These are phyloP conservation scores for Sequoiadendron giganteum DNA, from an alignment of 75 land plant species.

Conservation along the genomic window DNA sequence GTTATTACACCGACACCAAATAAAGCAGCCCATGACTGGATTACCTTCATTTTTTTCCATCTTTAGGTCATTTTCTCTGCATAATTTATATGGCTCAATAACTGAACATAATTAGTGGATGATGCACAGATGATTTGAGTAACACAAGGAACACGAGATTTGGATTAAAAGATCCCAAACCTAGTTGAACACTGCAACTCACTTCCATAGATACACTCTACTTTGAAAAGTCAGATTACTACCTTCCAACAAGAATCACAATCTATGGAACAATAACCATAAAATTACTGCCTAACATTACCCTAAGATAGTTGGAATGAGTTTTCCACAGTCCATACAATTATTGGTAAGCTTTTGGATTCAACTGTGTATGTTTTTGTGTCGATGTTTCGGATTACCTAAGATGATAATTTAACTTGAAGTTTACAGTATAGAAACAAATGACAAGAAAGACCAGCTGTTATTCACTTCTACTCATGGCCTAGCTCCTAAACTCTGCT, in stretches of 20 bases:
- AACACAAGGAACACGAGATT: not conserved
- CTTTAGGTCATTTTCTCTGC: not conserved
- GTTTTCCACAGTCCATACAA: too few species aligned
- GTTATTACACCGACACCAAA: not conserved
- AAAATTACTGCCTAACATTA: not conserved
- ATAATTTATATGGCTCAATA: not conserved
- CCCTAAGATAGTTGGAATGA: too few species aligned
- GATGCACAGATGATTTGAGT: not conserved
- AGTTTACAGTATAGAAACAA: too few species aligned
- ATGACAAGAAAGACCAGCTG: too few species aligned
- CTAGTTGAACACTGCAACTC: not conserved
- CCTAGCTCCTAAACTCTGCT: too few species aligned
- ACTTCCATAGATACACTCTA: not conserved
- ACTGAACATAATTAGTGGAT: not conserved
- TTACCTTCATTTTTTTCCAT: not conserved
- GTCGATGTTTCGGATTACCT: too few species aligned
- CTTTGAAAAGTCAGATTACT: not conserved
- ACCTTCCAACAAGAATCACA: not conserved
- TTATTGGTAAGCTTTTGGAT: too few species aligned
- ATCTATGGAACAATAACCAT: not conserved
- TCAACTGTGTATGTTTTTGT: too few species aligned
- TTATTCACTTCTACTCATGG: too few species aligned
- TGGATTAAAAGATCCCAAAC: not conserved
- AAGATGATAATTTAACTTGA: not conserved
- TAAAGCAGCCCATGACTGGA: not conserved